Percentiles rank a stretch among this genome's conserved stretches.
Evolutionary conservation across 2,329 filamentous ascomycete species (phyloP).

Genomic region (Coniochaeta ligniaria): DNA sequence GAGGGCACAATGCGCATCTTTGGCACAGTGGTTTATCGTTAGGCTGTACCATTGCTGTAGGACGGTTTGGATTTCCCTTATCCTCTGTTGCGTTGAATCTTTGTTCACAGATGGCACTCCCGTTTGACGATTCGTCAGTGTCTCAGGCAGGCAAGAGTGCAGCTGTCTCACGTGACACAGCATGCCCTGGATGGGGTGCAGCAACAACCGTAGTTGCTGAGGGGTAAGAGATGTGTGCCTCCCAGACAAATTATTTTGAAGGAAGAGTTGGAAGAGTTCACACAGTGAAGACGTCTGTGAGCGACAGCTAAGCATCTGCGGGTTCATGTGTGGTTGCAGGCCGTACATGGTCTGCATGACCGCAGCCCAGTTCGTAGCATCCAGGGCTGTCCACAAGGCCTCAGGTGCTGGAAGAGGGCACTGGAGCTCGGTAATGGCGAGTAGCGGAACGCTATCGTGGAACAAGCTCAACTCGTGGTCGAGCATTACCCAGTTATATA

Average conservation of each 20-base stretch:
- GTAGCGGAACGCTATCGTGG: constrained; percentile 54
- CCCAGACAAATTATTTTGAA: constrained; percentile 53
- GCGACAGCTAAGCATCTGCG: constrained; percentile 42
- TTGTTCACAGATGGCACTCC: background rate
- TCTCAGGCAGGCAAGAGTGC: constrained; percentile 56
- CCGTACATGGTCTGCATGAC: constrained; percentile 53
- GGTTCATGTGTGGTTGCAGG: constrained; percentile 38
- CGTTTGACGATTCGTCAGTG: background rate
- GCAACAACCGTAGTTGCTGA: constrained; percentile 56
- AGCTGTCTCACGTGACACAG: constrained; percentile 59
- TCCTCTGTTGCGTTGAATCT: constrained; percentile 48
- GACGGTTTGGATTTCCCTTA: constrained; percentile 43
- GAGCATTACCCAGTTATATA: constrained; percentile 71
- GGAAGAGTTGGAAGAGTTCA: constrained; percentile 61
- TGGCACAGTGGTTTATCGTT: constrained; percentile 40
- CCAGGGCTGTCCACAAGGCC: constrained; percentile 54
- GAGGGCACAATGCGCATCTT: constrained; percentile 43
- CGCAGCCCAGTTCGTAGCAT: constrained; percentile 50
- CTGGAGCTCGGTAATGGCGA: constrained; percentile 58
- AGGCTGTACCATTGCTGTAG: constrained; percentile 62
- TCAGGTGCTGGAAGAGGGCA: constrained; percentile 58
- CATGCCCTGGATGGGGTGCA: constrained; percentile 61
- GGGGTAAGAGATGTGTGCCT: constrained; percentile 37
- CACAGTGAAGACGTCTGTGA: constrained; percentile 49
- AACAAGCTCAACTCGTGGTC: constrained; percentile 66